These are phyloP conservation scores for Musa beccarii DNA, from an alignment of 176 grass and related monocot genomes.

Conservation along the genomic window DNA sequence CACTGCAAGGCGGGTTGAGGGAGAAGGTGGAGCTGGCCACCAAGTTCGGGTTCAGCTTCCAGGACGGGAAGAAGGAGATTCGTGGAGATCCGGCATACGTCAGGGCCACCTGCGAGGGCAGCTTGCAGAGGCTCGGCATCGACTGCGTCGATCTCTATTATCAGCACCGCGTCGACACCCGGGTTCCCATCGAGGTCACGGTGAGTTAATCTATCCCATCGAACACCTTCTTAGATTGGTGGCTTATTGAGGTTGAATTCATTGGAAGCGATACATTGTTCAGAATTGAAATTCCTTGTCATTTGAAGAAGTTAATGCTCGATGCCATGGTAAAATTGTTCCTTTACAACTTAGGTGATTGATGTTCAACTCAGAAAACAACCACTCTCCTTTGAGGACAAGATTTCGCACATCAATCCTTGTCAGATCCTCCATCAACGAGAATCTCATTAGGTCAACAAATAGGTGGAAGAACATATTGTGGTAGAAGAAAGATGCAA, in stretches of 20 bases:
- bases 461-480: no score
- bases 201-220: slow-evolving; percentile 22
- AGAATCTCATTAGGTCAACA: no score
- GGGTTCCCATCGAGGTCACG: slow-evolving; percentile 57
- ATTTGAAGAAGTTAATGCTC: no score
- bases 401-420: no score
- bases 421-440: no score
- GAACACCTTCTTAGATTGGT: not conserved
- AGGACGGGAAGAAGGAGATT: slow-evolving; percentile 13
- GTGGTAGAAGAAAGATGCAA: no score
- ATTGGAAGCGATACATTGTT: no score
- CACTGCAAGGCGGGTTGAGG: slow-evolving; percentile 31
- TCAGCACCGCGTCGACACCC: slow-evolving; percentile 51
- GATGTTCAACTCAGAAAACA: no score
- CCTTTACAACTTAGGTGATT: no score
- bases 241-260: not conserved
- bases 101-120: slow-evolving; percentile 44
- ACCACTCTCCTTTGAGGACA: no score
- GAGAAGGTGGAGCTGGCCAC: slow-evolving; percentile 59
- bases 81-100: slow-evolving; percentile 45
- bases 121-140: slow-evolving; percentile 39
- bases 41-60: slow-evolving; percentile 37
- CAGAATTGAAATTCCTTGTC: no score
- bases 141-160: slow-evolving; percentile 64
- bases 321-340: no score